Base-by-base conservation (phyloP, 2,329 filamentous ascomycete species). In the Fusarium buxicola region DNA sequence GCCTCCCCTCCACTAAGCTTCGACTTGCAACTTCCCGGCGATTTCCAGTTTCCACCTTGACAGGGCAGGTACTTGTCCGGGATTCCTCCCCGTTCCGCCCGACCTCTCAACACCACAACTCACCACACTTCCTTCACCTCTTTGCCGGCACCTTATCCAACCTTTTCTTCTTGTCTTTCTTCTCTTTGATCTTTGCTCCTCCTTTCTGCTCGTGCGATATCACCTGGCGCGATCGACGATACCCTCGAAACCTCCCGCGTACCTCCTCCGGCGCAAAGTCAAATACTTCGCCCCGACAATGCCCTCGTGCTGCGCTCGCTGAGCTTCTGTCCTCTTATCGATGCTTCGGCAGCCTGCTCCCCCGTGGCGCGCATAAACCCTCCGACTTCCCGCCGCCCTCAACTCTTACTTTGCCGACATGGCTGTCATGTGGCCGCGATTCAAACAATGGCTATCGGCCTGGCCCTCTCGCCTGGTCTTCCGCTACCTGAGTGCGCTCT, bases 401-500 rank as follows among this genome's bases (percentile, higher is more conserved):
- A 39, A 30, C 52, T 63, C 27, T 28, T 41, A 40, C 40, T 49
- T 46, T 50, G 60, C 53, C 62, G 38, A 30, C 38, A 47, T 45
- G 53, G 44, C 44, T 38, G 65, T 65, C 54, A 70, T 71, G 68
- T 70, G 66, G 68, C 66, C 58, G 62, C 58, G 63, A 45, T 62
- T 68, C 50, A 71, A 69, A 52, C 62, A 62, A 61, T 69, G 68
- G 68, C 59, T 70, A 40, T 66, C 64, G 55, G 61, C 65, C 52
- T 69, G 70, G 69, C 63, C 72, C 8, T 67, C 71, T 41, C 72
- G 74, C 48, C 60, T 71, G 25, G 61, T 69, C 35, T 50, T 75
- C 41, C 74, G 74, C 46, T 72, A 70, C 55, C 57, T 74, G 21
- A 65, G 63, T 40, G 58, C 65, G 16, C 57, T 67, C 47, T 64